Evolutionary conservation across 2,329 filamentous ascomycete species (phyloP).

Genomic region (Fusarium oxysporum): DNA sequence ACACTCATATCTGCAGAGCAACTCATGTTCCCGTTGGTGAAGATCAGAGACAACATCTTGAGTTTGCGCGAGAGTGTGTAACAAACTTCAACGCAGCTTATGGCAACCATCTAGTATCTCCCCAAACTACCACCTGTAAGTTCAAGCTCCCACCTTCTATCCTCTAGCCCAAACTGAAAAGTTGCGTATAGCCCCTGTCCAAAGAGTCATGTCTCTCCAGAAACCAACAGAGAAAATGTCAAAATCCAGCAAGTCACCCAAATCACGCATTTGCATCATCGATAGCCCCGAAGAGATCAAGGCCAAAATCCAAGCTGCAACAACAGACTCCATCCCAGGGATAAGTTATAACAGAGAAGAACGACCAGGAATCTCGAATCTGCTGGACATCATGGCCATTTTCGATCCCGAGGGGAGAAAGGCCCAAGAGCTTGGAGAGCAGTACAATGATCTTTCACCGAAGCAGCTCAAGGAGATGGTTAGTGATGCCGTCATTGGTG

Average conservation of each 20-base stretch:
- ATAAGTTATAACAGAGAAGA: constrained; percentile 77
- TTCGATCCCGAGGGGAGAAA: constrained; percentile 63
- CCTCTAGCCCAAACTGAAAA: background rate
- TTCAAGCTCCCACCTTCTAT: background rate
- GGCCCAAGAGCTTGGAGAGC: constrained; percentile 55
- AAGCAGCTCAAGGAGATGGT: constrained; percentile 64
- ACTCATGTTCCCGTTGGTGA: constrained; percentile 98
- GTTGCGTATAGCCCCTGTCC: constrained; percentile 71
- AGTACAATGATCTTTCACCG: constrained; percentile 53
- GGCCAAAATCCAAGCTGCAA: constrained; percentile 75
- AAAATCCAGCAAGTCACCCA: constrained; percentile 80
- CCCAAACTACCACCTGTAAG: constrained; percentile 78
- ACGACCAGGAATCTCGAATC: constrained; percentile 87
- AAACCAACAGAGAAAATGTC: constrained; percentile 90
- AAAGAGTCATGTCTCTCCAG: constrained; percentile 89
- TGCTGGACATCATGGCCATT: constrained; percentile 82
- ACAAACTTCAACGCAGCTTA: constrained; percentile 87
- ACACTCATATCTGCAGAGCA: constrained; percentile 63
- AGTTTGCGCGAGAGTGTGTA: constrained; percentile 89
- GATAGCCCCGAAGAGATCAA: constrained; percentile 73
- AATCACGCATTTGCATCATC: constrained; percentile 85
- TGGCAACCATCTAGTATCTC: constrained; percentile 70
- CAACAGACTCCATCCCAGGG: constrained; percentile 77
- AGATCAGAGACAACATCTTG: constrained; percentile 93
- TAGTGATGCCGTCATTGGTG: constrained; percentile 65